Conservation (phyloP, 1,284 basidiomycete genomes). For the Takashimella koratensis region DNA sequence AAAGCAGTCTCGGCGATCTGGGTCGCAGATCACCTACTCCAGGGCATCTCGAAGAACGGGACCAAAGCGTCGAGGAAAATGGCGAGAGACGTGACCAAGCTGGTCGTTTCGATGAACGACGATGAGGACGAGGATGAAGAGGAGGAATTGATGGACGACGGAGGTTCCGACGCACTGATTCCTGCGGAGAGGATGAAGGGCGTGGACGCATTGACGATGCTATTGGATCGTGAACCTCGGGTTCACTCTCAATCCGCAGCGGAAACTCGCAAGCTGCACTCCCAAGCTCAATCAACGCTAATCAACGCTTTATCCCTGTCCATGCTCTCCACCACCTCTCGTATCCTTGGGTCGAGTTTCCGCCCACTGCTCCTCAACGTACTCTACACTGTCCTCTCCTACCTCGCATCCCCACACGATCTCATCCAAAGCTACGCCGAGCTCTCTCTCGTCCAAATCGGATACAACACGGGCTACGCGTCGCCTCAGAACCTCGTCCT, state of each 20-base stretch:
- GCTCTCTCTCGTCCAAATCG: slow-evolving; percentile 64
- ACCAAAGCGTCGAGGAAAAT: slow-evolving; percentile 62
- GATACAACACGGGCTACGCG: slow-evolving; percentile 71
- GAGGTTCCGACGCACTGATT: slow-evolving; percentile 30
- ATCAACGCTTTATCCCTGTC: slow-evolving; percentile 62
- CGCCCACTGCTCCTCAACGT: slow-evolving; percentile 67
- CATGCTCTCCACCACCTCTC: slow-evolving; percentile 64
- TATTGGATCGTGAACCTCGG: slow-evolving; percentile 37
- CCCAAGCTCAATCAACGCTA: slow-evolving; percentile 55
- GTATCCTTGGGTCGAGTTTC: slow-evolving; percentile 56
- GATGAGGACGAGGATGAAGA: slow-evolving; percentile 61
- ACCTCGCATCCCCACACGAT: slow-evolving; percentile 64
- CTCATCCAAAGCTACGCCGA: slow-evolving; percentile 68
- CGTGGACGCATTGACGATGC: slow-evolving; percentile 46
- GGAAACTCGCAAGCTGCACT: slow-evolving; percentile 29
- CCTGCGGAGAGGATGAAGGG: slow-evolving; percentile 60
- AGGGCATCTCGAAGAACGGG: slow-evolving; percentile 57
- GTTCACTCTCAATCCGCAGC: slow-evolving; percentile 22
- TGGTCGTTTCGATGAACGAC: slow-evolving; percentile 69
- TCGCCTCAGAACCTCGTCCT: slow-evolving; percentile 77
- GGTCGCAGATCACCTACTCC: slow-evolving; percentile 69
- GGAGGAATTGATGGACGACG: slow-evolving; percentile 53
- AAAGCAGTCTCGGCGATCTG: slow-evolving; percentile 71
- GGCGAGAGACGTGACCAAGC: slow-evolving; percentile 60
- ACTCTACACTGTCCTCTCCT: slow-evolving; percentile 78